Conservation (phyloP, 306 rosid species). For the Glycine soja region DNA sequence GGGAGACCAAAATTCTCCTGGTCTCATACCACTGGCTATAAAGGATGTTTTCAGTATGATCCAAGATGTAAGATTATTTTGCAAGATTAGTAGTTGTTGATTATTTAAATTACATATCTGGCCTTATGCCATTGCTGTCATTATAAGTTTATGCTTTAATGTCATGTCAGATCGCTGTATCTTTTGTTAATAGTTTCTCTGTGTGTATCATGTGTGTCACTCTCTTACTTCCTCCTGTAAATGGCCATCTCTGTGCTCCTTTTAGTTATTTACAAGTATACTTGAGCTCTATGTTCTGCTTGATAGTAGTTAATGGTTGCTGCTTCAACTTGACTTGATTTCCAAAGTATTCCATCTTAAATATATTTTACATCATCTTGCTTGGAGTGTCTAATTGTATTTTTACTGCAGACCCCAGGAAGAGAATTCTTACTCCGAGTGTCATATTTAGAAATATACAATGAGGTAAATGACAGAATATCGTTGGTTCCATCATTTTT, state of each 20-base stretch:
- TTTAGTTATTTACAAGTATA: conserved; percentile 27
- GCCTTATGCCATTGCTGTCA: conserved; percentile 4
- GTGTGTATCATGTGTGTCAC: not conserved
- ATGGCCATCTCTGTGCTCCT: conserved; percentile 20
- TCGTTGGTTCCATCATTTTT: conserved; percentile 18
- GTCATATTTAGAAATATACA: conserved; percentile 95
- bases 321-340: conserved; percentile 39
- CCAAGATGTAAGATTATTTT: conserved; percentile 84
- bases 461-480: conserved; percentile 71
- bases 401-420: conserved; percentile 90
- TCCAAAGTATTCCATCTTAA: conserved; percentile 39
- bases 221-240: conserved; percentile 16
- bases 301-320: conserved; percentile 9
- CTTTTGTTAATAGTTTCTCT: not conserved
- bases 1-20: conserved; percentile 97
- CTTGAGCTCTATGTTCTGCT: conserved; percentile 28
- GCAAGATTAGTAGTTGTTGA: conserved; percentile 30
- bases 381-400: conserved; percentile 39
- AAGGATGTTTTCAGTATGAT: conserved; percentile 97
- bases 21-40: conserved; percentile 95
- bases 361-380: conserved; percentile 27
- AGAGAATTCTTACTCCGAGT: conserved; percentile 97
- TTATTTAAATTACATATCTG: conserved; percentile 5
- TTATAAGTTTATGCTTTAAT: conserved; percentile 16
- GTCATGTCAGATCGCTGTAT: not conserved